Conservation (phyloP, 495 filamentous ascomycete species). For the Penicillium paradoxum region DNA sequence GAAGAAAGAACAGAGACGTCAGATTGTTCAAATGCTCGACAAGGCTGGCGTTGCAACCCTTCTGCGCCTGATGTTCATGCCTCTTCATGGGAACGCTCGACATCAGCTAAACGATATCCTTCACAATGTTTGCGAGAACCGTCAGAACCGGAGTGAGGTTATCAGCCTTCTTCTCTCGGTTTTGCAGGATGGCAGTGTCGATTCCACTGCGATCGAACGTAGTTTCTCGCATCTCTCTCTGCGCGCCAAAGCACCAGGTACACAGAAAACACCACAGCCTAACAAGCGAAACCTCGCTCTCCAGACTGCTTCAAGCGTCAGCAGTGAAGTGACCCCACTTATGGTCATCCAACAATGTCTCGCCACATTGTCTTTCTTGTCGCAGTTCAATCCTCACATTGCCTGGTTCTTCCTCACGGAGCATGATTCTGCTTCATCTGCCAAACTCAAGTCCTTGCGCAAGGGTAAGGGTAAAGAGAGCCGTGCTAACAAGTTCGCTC, state of each 20-base stretch:
- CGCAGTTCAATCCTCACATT: slow-evolving; percentile 76
- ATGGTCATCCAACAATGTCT: slow-evolving; percentile 96
- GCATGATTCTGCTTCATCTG: slow-evolving; percentile 68
- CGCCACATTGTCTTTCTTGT: slow-evolving; percentile 71
- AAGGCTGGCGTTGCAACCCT: slow-evolving; percentile 92
- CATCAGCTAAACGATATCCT: slow-evolving; percentile 79
- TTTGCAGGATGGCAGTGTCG: slow-evolving; percentile 90
- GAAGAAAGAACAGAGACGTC: slow-evolving; percentile 69
- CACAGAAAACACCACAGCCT: slow-evolving; percentile 72
- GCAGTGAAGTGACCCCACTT: slow-evolving; percentile 79
- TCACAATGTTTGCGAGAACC: slow-evolving; percentile 84
- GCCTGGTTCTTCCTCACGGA: slow-evolving; percentile 93
- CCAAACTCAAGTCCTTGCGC: slow-evolving; percentile 71
- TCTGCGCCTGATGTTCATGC: slow-evolving; percentile 93
- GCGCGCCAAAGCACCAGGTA: slow-evolving; percentile 73
- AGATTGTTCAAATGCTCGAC: slow-evolving; percentile 92
- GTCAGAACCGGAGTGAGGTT: slow-evolving; percentile 91
- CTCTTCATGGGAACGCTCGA: slow-evolving; percentile 76
- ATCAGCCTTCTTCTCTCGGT: slow-evolving; percentile 89
- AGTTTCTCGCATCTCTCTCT: slow-evolving; percentile 91
- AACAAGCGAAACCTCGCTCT: slow-evolving; percentile 65
- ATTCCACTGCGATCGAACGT: slow-evolving; percentile 88
- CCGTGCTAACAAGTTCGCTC: slow-evolving; percentile 79
- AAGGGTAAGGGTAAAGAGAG: slow-evolving; percentile 84
- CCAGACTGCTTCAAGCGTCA: slow-evolving; percentile 49